Evolutionary conservation across 148 eudicot species (phyloP).

Genomic region (Arctostaphylos glauca): DNA sequence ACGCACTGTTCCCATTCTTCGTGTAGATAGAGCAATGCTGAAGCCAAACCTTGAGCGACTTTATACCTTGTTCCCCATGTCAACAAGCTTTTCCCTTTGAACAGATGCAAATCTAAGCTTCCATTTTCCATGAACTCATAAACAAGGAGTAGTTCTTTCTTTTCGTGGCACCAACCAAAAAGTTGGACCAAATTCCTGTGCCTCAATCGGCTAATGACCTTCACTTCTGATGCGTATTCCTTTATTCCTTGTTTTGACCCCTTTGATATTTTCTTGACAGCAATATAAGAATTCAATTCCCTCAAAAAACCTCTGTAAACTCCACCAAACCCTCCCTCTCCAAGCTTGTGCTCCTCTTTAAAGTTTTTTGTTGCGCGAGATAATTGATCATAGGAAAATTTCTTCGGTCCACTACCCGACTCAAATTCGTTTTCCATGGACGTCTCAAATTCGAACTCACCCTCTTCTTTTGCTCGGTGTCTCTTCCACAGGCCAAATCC

Average conservation of each 20-base stretch:
- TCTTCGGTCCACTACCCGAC: conserved; percentile 28
- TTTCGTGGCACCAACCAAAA: conserved; percentile 35
- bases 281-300: conserved; percentile 17
- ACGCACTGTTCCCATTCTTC: too few relatives aligned
- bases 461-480: neutral
- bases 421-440: conserved; percentile 12
- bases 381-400: conserved; percentile 21
- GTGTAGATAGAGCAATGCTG: too few relatives aligned
- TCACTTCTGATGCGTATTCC: conserved; percentile 40
- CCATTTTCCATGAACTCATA: too few relatives aligned
- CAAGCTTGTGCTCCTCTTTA: neutral
- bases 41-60: too few relatives aligned
- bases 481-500: conserved; percentile 6
- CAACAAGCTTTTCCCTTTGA: too few relatives aligned
- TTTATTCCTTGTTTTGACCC: conserved; percentile 36
- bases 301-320: neutral
- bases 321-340: neutral
- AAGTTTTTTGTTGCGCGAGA: neutral
- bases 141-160: neutral
- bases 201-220: conserved; percentile 34
- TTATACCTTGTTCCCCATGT: too few relatives aligned
- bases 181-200: conserved; percentile 42
- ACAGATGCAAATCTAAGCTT: too few relatives aligned
- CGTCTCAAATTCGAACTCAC: too few relatives aligned
- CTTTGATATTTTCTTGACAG: conserved; percentile 37